phyloP scores from a whole-genome alignment of 2,329 filamentous ascomycete genomes.

The Microsporum audouinii region DNA sequence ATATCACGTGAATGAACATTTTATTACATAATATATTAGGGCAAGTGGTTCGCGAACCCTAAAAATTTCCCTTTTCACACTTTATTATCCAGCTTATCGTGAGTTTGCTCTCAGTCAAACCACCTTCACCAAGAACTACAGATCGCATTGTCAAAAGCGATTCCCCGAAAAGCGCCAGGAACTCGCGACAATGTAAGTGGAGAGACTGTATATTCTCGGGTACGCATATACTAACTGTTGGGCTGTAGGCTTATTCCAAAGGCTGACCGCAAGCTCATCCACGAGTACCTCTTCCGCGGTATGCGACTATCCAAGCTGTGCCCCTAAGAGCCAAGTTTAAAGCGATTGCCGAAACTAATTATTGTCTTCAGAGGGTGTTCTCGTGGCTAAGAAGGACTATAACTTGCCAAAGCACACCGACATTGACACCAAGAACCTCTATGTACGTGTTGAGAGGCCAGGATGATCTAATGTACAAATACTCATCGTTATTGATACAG shows the following conservation, averaged over 20 bases:
- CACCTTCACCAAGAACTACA: slow-evolving; percentile 1
- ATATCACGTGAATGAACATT: neutral
- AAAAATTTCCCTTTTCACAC: slow-evolving; percentile 7
- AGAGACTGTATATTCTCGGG: slow-evolving; percentile 4
- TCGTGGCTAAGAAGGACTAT: slow-evolving; percentile 99
- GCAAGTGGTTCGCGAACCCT: slow-evolving; percentile 14
- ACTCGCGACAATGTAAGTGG: slow-evolving; percentile 43
- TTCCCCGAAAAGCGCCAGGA: slow-evolving; percentile 43
- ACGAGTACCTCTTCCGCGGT: slow-evolving; percentile 99
- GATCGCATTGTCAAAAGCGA: slow-evolving; percentile 39
- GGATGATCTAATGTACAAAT: neutral
- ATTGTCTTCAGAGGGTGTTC: slow-evolving; percentile 50
- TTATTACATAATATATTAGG: slow-evolving; percentile 7
- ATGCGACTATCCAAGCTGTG: slow-evolving; percentile 21
- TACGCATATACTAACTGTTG: neutral
- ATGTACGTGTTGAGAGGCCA: slow-evolving; percentile 39
- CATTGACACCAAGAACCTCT: slow-evolving; percentile 99
- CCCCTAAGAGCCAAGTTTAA: neutral
- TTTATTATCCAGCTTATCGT: neutral
- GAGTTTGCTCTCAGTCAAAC: neutral
- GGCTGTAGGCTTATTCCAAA: slow-evolving; percentile 98
- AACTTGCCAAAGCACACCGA: slow-evolving; percentile 96
- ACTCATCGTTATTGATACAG: slow-evolving; percentile 24
- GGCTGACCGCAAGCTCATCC: slow-evolving; percentile 99
- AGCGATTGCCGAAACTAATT: neutral